Conservation (phyloP, 2,329 filamentous ascomycete genomes). For the Colletotrichum kahawae region DNA sequence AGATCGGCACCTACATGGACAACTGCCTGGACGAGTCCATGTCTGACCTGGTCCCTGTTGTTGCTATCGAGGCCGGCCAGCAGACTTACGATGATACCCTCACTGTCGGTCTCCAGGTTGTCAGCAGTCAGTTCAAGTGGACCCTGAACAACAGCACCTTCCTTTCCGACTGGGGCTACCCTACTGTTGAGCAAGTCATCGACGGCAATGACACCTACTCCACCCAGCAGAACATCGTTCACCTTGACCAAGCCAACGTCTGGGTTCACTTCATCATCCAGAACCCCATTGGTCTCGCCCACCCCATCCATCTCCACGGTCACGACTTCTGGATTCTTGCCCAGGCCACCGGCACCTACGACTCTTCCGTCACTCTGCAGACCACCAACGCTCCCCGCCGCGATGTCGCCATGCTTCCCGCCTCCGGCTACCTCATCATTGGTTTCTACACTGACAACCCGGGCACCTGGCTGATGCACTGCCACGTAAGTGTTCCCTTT, state of each 20-base stretch:
- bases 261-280: conserved; percentile 39
- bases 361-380: conserved; percentile 24
- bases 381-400: conserved; percentile 53
- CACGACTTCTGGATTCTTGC: conserved; percentile 40
- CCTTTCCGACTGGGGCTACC: conserved; percentile 49
- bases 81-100: conserved; percentile 34
- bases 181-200: conserved; percentile 35
- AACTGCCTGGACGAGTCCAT: conserved; percentile 39
- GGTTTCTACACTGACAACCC: conserved; percentile 56
- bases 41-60: conserved; percentile 36
- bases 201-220: conserved; percentile 21
- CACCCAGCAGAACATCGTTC: conserved; percentile 27
- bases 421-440: conserved; percentile 50
- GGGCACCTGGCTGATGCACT: conserved; percentile 55
- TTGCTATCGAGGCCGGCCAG: conserved; percentile 32
- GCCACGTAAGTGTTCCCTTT: conserved; percentile 34
- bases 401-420: conserved; percentile 54
- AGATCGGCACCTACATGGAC: conserved; percentile 26
- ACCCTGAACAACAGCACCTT: conserved; percentile 52
- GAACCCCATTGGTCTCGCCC: conserved; percentile 35
- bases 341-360: conserved; percentile 22
- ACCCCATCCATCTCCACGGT: conserved; percentile 57
- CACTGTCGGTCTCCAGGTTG: conserved; percentile 25
- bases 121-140: conserved; percentile 47
- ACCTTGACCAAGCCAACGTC: conserved; percentile 24